Evolutionary conservation across 495 filamentous ascomycete genomes (phyloP), one percentile per base, ranked within the genome.

Genomic region (Cercophora scortea): DNA sequence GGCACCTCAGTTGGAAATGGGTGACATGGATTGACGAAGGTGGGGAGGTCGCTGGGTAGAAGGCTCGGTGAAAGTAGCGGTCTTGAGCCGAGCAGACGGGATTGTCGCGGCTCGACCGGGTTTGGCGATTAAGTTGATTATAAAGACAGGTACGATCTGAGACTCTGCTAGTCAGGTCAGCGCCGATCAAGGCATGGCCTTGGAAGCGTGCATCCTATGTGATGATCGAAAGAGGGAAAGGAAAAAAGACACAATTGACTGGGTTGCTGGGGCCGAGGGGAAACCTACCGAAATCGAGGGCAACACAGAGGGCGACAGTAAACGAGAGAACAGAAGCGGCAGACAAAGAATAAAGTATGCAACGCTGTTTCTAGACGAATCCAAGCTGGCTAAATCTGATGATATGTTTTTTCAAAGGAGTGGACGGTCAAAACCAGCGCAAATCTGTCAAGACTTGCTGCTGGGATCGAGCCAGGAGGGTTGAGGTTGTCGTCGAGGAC

Each of bases 381-480:
- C 42, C 56, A 62, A 67, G 38, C 39, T 51, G 49, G 40, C 25
- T 41, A 39, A 25, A 25, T 25, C 5, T 25, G 25, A 25, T 25
- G 25, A 25, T 25, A 17, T 44, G 2, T 45, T 50, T 45, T 57
- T 43, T 57, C 54, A 75, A 77, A 75, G 69, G 74, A 75, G 70
- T 70, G 74, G 74, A 75, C 72, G 74, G 73, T 60, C 72, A 74
- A 74, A 66, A 68, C 72, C 72, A 75, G 64, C 33, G 72, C 69
- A 72, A 73, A 71, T 70, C 70, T 25, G 5, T 61, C 57, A 53
- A 70, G 71, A 71, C 68, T 51, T 74, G 71, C 72, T 59, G 45
- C 67, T 65, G 71, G 71, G 65, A 72, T 73, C 67, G 73, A 63
- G 57, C 73, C 71, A 76, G 56, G 59, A 56, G 59, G 51, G 61